Evolutionary conservation across 2,329 filamentous ascomycete species (phyloP).

Genomic region (Aureobasidium sp.): DNA sequence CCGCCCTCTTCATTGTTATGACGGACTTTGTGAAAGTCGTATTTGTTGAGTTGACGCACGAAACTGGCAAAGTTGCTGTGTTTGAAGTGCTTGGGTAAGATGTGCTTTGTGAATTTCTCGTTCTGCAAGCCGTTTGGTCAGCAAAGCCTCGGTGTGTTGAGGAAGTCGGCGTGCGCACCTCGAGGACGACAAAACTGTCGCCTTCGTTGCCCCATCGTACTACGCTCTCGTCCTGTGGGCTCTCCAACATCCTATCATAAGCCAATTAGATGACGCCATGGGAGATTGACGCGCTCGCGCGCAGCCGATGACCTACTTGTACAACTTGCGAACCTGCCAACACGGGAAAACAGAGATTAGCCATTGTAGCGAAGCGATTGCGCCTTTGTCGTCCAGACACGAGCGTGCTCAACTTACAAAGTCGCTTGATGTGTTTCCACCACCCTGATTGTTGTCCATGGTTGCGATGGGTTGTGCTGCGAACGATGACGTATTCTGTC

Average conservation of each 20-base stretch:
- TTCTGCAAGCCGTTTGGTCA: constrained; percentile 51
- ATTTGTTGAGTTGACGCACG: constrained; percentile 92
- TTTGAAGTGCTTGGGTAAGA: constrained; percentile 97
- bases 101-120: constrained; percentile 95
- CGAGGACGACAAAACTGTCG: constrained; percentile 92
- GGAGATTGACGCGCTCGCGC: neutral
- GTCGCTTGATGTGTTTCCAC: constrained; percentile 80
- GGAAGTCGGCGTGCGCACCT: constrained; percentile 52
- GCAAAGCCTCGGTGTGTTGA: neutral
- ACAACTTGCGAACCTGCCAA: constrained; percentile 85
- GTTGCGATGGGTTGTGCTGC: constrained; percentile 16
- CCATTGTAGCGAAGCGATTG: neutral
- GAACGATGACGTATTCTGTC: constrained; percentile 1
- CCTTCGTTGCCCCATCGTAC: constrained; percentile 94
- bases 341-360: constrained; percentile 8
- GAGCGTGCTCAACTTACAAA: constrained; percentile 60
- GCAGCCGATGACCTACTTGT: constrained; percentile 63
- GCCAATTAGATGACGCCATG: constrained; percentile 18
- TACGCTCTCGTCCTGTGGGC: constrained; percentile 83
- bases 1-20: constrained; percentile 82
- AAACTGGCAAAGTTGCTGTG: constrained; percentile 98
- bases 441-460: constrained; percentile 35
- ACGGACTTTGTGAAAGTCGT: constrained; percentile 96
- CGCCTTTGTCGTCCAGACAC: neutral
- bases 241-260: constrained; percentile 78